A percentile compares a stretch with the other conserved stretches of the same genome.
These are phyloP conservation scores for Phytophthora colocasiae DNA, from an alignment of 352 stramenopile species.

Conservation along the genomic window DNA sequence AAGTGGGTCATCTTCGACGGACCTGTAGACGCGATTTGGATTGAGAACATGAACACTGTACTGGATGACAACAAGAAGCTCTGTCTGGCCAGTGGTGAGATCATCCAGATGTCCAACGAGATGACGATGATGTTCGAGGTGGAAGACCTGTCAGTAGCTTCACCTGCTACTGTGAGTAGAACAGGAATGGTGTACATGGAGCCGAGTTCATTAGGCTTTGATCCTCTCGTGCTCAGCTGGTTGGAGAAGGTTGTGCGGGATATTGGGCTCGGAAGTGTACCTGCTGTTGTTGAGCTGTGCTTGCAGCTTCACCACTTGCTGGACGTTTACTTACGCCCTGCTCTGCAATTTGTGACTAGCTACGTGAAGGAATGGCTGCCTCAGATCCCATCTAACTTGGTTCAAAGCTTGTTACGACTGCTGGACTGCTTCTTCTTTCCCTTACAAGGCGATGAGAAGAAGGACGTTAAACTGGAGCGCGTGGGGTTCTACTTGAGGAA, in stretches of 20 bases:
- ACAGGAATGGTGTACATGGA: conserved; percentile 98
- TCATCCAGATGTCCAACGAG: conserved; percentile 93
- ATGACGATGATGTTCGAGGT: conserved; percentile 99
- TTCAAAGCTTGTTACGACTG: conserved; percentile 91
- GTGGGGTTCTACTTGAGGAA: conserved; percentile 77
- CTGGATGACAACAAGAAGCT: conserved; percentile 97
- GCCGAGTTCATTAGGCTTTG: conserved; percentile 91
- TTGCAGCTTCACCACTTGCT: conserved; percentile 79
- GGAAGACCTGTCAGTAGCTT: conserved; percentile 94
- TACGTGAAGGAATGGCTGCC: conserved; percentile 93
- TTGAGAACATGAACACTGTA: conserved; percentile 98
- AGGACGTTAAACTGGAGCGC: conserved; percentile 76
- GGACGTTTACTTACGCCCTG: conserved; percentile 86
- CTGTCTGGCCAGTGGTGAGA: conserved; percentile 94
- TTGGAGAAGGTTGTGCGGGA: conserved; percentile 74
- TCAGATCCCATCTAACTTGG: conserved; percentile 92
- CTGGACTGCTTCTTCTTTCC: conserved; percentile 92
- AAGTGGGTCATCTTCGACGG: conserved; percentile 98
- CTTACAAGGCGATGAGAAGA: conserved; percentile 87
- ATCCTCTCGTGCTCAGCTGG: conserved; percentile 92
- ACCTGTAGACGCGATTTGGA: conserved; percentile 96
- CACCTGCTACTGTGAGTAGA: conserved; percentile 92
- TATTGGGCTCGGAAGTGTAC: conserved; percentile 53
- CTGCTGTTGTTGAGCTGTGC: conserved; percentile 58
- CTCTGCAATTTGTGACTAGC: conserved; percentile 83